A percentile compares a stretch with the other conserved stretches of the same genome.
phyloP scores from a whole-genome alignment of 2,329 filamentous ascomycete genomes.

The Xylaria polymorpha region DNA sequence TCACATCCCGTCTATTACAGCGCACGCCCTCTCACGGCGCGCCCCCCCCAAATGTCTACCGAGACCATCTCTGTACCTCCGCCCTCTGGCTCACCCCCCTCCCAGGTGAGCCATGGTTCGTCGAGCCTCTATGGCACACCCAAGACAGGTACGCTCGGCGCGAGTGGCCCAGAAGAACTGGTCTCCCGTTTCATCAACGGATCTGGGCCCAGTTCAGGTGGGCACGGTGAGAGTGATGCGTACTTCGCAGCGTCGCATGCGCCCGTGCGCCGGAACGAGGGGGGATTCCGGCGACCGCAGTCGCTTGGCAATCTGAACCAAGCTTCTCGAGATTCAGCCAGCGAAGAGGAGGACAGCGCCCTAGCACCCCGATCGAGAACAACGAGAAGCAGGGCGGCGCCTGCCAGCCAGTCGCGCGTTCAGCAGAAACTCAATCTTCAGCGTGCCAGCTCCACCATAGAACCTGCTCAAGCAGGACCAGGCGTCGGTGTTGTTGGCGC shows the following conservation, averaged over 20 bases:
- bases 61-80: constrained; percentile 64
- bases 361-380: constrained; percentile 59
- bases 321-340: constrained; percentile 45
- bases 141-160: constrained; percentile 50
- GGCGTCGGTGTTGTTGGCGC: constrained; percentile 56
- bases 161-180: constrained; percentile 59
- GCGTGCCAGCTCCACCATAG: constrained; percentile 77
- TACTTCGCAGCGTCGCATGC: constrained; percentile 58
- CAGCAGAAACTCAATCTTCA: constrained; percentile 82
- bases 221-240: constrained; percentile 62
- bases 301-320: constrained; percentile 56
- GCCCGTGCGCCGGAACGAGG: constrained; percentile 50
- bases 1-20: constrained; percentile 75
- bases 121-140: constrained; percentile 54
- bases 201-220: constrained; percentile 61
- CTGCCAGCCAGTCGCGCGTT: constrained; percentile 71
- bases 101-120: constrained; percentile 54
- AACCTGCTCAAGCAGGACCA: constrained; percentile 64
- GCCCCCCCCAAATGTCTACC: constrained; percentile 72
- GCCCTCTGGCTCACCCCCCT: constrained; percentile 52
- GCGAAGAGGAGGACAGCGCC: constrained; percentile 57
- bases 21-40: constrained; percentile 70
- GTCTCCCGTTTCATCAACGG: constrained; percentile 70
- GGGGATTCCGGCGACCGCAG: constrained; percentile 54
- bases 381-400: constrained; percentile 54